Base-by-base conservation (phyloP, 805 yeast species). In the Lipomyces yamanashiensis region DNA sequence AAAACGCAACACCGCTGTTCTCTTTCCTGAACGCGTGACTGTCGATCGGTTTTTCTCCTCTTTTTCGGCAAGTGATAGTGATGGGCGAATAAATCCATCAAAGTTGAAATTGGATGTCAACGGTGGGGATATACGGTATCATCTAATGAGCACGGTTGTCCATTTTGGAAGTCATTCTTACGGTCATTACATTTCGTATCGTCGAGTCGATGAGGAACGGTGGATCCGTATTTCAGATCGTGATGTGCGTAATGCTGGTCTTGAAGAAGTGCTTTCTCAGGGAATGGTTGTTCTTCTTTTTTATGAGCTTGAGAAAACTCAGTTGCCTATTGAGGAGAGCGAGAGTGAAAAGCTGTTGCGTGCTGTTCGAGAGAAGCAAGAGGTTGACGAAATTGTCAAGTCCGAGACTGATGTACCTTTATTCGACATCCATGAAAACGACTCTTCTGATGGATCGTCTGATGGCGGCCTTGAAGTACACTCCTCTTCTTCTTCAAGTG, bases 141-240 rank as follows among this genome's bases (percentile, higher is more conserved):
- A 85, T 45, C 80, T 93, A 66, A 89, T 89, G 72, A 90, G 97
- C 0, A 95, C 90, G 0, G 89, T 93, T 51, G 87, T 93, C 0
- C 99, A 93, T 75, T 92, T 88, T 74, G 99, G 99, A 54, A 89
- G 97, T 0, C 98, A 95, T 71, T 92, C 93, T 71, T 95, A 91
- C 74, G 99, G 99, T n/a, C 99, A 93, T 75, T 93, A 93, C 74
- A 89, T 93, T 65, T 91, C 96, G 48, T 93, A 84, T 77, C 85
- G 98, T 72, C 87, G 85, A 71, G 57, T 68, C 44, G 82, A 79
- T 62, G 83, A 96, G 69, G 95, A 92, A 1, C 81, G 85, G 10
- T 93, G 99, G 99, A 92, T 97, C 96, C 84, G 97, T 74, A 87
- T 92, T 19, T 88, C 95, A 70, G 99, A 95, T 75, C 96, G 92